phyloP scores from a whole-genome alignment of 352 stramenopile genomes.

The Phytophthora capsici region DNA sequence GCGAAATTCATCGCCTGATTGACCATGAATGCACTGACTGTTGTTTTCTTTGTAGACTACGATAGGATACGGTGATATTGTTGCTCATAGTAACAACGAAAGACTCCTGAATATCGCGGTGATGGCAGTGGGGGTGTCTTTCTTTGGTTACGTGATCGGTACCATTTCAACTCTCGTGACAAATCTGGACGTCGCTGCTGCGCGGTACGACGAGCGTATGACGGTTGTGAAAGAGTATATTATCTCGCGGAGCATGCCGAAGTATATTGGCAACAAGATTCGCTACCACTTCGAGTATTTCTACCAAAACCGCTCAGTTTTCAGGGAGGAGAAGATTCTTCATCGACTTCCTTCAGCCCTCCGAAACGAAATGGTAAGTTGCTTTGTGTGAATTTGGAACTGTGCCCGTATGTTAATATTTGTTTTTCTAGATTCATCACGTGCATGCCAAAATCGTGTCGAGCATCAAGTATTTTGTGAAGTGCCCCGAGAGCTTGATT shows the following conservation, averaged over 20 bases:
- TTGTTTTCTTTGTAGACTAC: constrained; percentile 46
- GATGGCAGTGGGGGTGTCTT: constrained; percentile 85
- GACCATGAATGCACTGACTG: background rate
- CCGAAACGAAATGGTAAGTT: constrained; percentile 80
- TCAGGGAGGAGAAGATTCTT: constrained; percentile 77
- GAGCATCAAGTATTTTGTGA: constrained; percentile 71
- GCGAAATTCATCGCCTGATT: background rate
- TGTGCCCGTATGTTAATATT: background rate
- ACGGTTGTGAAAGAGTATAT: constrained; percentile 89
- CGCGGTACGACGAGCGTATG: constrained; percentile 82
- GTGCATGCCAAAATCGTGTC: constrained; percentile 73
- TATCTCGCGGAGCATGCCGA: constrained; percentile 75
- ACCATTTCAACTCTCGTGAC: constrained; percentile 84
- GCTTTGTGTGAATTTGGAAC: no score
- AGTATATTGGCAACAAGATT: constrained; percentile 77
- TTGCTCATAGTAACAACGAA: constrained; percentile 72
- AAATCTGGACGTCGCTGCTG: constrained; percentile 76
- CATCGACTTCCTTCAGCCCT: constrained; percentile 69
- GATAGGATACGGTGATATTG: constrained; percentile 85
- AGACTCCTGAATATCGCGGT: constrained; percentile 73
- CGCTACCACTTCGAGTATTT: constrained; percentile 87
- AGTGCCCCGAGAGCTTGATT: constrained; percentile 82
- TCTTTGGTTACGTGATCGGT: constrained; percentile 89
- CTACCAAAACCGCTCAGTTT: constrained; percentile 86
- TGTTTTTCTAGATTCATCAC: constrained; percentile 66